Evolutionary conservation across 176 grass and related monocot species (phyloP).

Genomic region (Triticum aestivum): DNA sequence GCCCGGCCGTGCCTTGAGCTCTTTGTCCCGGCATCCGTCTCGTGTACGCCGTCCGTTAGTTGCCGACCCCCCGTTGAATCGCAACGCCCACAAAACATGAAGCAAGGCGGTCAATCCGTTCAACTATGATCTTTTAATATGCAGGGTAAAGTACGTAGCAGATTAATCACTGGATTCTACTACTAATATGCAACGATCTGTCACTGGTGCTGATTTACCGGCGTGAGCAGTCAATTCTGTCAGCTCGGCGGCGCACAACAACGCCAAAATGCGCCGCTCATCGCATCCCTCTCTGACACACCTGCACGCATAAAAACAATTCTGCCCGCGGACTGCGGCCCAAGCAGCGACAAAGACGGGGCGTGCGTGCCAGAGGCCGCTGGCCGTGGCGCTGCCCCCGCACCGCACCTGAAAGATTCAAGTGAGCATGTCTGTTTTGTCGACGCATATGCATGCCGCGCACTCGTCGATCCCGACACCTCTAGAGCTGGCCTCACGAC

Average conservation of each 20-base stretch:
- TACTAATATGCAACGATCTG: background rate
- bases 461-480: no score
- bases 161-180: no score
- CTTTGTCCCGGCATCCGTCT: background rate
- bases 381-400: background rate
- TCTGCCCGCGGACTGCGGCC: no score
- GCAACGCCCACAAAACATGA: no score
- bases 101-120: background rate
- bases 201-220: background rate
- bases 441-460: background rate
- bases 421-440: background rate
- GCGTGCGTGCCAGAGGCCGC: background rate
- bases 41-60: background rate
- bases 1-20: no score
- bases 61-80: background rate
- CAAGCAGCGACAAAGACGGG: no score
- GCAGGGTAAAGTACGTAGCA: no score
- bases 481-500: no score
- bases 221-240: constrained; percentile 18
- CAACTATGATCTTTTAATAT: background rate
- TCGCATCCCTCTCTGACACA: no score
- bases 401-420: background rate
- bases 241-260: background rate
- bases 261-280: background rate
- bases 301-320: no score